phyloP scores from a whole-genome alignment of 352 stramenopile genomes.

The Globisporangium viniferum region DNA sequence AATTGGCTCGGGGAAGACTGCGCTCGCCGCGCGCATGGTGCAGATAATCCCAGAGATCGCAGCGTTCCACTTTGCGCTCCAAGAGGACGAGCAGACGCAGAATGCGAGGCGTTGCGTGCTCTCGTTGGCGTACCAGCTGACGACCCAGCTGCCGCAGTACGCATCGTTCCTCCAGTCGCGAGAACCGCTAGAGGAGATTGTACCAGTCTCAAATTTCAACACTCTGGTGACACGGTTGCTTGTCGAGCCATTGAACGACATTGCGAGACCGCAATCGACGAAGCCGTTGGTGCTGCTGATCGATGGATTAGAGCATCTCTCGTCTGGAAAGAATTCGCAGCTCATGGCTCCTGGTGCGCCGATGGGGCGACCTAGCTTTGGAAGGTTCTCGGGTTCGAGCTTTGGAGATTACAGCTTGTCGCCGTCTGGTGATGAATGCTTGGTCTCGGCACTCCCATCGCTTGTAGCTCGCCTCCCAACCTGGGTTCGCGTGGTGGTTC shows the following conservation, averaged over 20 bases:
- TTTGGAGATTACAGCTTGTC: neutral
- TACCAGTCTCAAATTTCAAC: constrained; percentile 64
- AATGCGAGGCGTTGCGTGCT: constrained; percentile 58
- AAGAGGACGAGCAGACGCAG: constrained; percentile 79
- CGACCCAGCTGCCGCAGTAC: constrained; percentile 70
- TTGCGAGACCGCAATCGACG: constrained; percentile 42
- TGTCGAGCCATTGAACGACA: constrained; percentile 61
- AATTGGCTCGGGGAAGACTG: constrained; percentile 69
- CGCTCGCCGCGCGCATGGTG: constrained; percentile 60
- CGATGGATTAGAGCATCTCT: constrained; percentile 56
- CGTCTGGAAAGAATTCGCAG: neutral
- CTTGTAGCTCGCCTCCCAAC: constrained; percentile 49
- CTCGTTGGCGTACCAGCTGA: constrained; percentile 70
- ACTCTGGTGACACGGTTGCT: constrained; percentile 50
- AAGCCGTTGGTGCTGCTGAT: constrained; percentile 62
- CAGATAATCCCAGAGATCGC: constrained; percentile 65
- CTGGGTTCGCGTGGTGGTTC: constrained; percentile 64
- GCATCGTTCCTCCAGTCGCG: constrained; percentile 61
- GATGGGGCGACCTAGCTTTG: constrained; percentile 12
- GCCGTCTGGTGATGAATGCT: constrained; percentile 34
- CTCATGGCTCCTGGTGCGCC: constrained; percentile 16
- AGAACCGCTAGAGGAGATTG: constrained; percentile 69
- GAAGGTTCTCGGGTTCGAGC: constrained; percentile 13
- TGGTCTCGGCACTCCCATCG: constrained; percentile 55
- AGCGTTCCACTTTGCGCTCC: constrained; percentile 68